Evolutionary conservation across 2,329 filamentous ascomycete species (phyloP), one percentile per base, ranked within the genome.

Genomic region (Raffaelea arxii): DNA sequence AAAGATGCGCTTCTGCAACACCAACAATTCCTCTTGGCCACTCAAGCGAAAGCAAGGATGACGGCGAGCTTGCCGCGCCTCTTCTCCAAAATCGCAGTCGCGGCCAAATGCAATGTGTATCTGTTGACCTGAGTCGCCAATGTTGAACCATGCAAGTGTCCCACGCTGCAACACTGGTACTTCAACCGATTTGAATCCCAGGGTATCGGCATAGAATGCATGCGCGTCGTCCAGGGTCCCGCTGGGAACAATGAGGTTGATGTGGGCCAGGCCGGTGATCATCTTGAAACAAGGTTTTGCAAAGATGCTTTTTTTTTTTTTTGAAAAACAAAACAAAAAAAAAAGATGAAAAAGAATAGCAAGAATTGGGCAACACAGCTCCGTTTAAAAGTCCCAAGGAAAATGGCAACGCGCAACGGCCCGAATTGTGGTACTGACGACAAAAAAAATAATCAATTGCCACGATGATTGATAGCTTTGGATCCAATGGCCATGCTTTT

Each of bases 41-140:
- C 59, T 65, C 3, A 82, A 54, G 32, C 65, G 68, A 54, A 83
- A 81, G 59, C 78, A 83, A 3, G 77, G 75, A 53, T 82, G 78
- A 2, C 75, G 66, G 3, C 62, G 62, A 1, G 71, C 70, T 5
- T 62, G 58, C 40, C 51, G 41, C 22, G 56, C 53, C 6, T 49
- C 49, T 19, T 41, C 51, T 12, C 47, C 44, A 47, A 63, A 63
- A 43, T 62, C 58, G 6, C 47, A 46, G 7, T 57, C 55, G 2
- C 62, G 55, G 1, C 71, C 73, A 46, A 68, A 64, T 0, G 71
- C 71, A 43, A 80, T 60, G 55, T 80, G 76, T 14, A 81, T 65
- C 60, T 80, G 75, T 55, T 80, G 76, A 2, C 70, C 68, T 6
- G 59, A 59, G 3, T 66, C 65, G 14, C 67, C 74, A 46, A 81